A percentile compares a stretch with the other conserved stretches of the same genome.
phyloP scores from a whole-genome alignment of 352 stramenopile genomes.

The Globisporangium carolinianum region DNA sequence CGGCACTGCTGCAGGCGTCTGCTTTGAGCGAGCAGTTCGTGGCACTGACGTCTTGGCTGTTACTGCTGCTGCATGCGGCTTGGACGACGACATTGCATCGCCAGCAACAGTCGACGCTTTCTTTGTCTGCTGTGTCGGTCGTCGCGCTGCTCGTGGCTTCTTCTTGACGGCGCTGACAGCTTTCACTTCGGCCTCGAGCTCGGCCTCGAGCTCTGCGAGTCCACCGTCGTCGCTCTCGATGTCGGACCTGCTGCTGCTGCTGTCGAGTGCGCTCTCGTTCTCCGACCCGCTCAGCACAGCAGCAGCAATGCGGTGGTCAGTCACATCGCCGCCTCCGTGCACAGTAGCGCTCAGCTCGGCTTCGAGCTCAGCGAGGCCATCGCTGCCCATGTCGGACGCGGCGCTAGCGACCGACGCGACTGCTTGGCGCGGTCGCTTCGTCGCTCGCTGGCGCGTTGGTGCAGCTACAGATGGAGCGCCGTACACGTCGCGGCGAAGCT shows the following conservation, averaged over 20 bases:
- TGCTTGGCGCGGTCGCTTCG: not conserved
- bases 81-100: not conserved
- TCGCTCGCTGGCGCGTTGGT: not conserved
- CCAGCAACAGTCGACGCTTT: not conserved
- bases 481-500: constrained; percentile 16
- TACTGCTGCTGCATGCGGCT: not conserved
- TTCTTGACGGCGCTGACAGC: not conserved
- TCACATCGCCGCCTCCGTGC: not conserved
- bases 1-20: not conserved
- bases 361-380: constrained; percentile 26
- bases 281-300: not conserved
- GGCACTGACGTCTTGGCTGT: not conserved
- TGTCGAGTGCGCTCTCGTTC: not conserved
- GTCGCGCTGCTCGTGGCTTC: not conserved
- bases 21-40: not conserved
- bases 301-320: not conserved
- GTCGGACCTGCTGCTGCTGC: not conserved
- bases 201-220: constrained; percentile 14
- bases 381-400: constrained; percentile 4
- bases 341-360: constrained; percentile 16
- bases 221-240: constrained; percentile 13
- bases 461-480: not conserved
- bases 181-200: constrained; percentile 12
- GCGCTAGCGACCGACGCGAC: not conserved
- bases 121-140: not conserved